Base-by-base conservation (phyloP, 768 basidiomycete species). In the Trametes meyenii region DNA sequence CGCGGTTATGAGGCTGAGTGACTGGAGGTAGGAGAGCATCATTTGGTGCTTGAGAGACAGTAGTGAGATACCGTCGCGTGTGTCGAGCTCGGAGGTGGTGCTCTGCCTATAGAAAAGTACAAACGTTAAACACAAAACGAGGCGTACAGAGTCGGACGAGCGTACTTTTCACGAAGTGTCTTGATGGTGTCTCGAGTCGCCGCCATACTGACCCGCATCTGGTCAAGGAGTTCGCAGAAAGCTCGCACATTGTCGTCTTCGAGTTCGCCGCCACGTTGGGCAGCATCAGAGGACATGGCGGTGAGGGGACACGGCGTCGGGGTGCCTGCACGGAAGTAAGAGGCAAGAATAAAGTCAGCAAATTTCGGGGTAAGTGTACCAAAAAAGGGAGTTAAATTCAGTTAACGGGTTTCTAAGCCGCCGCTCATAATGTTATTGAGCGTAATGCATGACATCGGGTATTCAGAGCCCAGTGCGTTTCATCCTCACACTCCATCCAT, bases 11-110 rank as follows among this genome's bases (percentile, higher is more conserved):
- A 96, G 83, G 35, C 86, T 80, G 40, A 97, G 79, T 14, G 92
- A 88, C 59, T 94, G 94, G 11, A 97, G 78, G 72, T 97, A 96
- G 1, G 88, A 88, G 3, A 98, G 75, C 61, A 97, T 81, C 21
- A 91, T 73, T 55, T 94, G 85, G 66, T 95, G 89, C 75, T 97
- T 96, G 51, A 95, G 76, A 12, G 92, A 90, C 23, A 99, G 80
- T 5, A 99, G 80, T 0, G 97, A 98, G 62, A 99, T 93, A 40
- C 97, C 97, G 33, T 92, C 83, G 67, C 79, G 82, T 12, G 81
- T 83, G 62, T 89, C 80, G 35, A 84, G 56, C 33, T 78, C 76
- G 26, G 75, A 65, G 2, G 75, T 64, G 60, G 58, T 33, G 71
- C 65, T 61, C 76, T 81, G 57, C 38, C 61, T 62, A 21, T 33